Evolutionary conservation across 768 basidiomycete species (phyloP).

Genomic region (Tylopilus sp.): DNA sequence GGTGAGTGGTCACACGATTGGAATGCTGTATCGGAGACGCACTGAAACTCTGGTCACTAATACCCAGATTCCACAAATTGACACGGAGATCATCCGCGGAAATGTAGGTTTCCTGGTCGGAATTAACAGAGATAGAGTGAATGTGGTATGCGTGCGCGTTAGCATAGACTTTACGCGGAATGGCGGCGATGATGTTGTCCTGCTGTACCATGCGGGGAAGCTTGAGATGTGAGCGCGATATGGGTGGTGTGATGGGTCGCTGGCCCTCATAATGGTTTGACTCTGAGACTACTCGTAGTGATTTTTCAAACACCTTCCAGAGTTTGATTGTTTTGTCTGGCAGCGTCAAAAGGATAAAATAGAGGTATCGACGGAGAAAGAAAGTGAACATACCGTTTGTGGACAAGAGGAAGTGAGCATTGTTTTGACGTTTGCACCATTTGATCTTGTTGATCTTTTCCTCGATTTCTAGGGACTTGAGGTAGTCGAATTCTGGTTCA

Average conservation of each 20-base stretch:
- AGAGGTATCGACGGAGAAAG: neutral
- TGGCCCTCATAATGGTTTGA: conserved; percentile 89
- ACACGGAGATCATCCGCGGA: conserved; percentile 97
- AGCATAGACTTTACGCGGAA: conserved; percentile 97
- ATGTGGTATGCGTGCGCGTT: conserved; percentile 99
- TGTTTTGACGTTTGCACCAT: conserved; percentile 98
- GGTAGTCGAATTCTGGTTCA: conserved; percentile 99
- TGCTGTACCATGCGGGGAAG: conserved; percentile 91
- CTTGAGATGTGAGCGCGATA: conserved; percentile 57
- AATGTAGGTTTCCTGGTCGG: conserved; percentile 98
- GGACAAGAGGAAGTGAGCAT: conserved; percentile 93
- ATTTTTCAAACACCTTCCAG: conserved; percentile 99
- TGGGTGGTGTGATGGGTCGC: conserved; percentile 63
- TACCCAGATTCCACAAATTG: conserved; percentile 98
- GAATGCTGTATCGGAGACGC: conserved; percentile 33
- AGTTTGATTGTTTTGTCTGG: conserved; percentile 99
- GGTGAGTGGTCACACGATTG: conserved; percentile 5
- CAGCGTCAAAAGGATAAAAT: conserved; percentile 1
- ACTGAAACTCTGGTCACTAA: conserved; percentile 99
- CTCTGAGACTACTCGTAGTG: conserved; percentile 91
- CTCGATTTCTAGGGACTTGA: conserved; percentile 99
- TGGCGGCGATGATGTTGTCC: conserved; percentile 98
- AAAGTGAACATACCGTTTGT: conserved; percentile 74
- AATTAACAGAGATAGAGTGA: conserved; percentile 99
- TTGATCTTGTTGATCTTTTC: conserved; percentile 99